These are phyloP conservation scores for Phytophthora agathidicida DNA, from an alignment of 352 stramenopile species.

Conservation along the genomic window DNA sequence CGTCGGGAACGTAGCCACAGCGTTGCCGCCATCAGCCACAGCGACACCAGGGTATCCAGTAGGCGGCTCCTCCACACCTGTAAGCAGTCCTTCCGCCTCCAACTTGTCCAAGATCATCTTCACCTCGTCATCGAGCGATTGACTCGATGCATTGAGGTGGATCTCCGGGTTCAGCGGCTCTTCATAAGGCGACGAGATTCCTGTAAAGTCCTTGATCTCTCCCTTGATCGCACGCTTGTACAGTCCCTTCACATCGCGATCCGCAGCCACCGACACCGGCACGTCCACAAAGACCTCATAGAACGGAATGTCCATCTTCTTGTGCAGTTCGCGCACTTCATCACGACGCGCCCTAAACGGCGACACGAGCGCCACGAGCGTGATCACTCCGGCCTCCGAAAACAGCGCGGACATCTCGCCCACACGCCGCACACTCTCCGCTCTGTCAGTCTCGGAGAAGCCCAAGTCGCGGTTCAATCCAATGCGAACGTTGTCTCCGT, in stretches of 20 bases:
- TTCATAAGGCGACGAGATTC: conserved; percentile 98
- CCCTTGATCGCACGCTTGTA: conserved; percentile 94
- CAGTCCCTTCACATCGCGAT: conserved; percentile 97
- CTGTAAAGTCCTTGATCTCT: conserved; percentile 99
- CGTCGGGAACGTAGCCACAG: conserved; percentile 60
- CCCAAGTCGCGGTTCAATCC: conserved; percentile 97
- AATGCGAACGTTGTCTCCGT: conserved; percentile 98
- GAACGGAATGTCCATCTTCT: conserved; percentile 96
- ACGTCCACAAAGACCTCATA: conserved; percentile 99
- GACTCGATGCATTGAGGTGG: conserved; percentile 94
- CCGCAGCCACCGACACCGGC: conserved; percentile 94
- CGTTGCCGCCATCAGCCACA: conserved; percentile 90
- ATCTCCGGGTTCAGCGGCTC: conserved; percentile 94
- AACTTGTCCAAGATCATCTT: conserved; percentile 66
- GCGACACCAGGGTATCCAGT: conserved; percentile 74
- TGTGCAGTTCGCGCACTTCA: conserved; percentile 91
- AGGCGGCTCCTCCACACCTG: conserved; percentile 56
- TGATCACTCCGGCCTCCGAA: conserved; percentile 96
- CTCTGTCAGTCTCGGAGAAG: conserved; percentile 95
- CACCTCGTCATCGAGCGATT: conserved; percentile 92
- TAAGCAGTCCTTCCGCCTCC: conserved; percentile 65
- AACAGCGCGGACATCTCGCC: conserved; percentile 97
- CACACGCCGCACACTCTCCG: conserved; percentile 96
- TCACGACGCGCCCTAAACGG: conserved; percentile 95
- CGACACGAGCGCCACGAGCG: conserved; percentile 97